Evolutionary conservation across 768 basidiomycete genomes (phyloP).

Genomic region (Mycena albidolilacea): DNA sequence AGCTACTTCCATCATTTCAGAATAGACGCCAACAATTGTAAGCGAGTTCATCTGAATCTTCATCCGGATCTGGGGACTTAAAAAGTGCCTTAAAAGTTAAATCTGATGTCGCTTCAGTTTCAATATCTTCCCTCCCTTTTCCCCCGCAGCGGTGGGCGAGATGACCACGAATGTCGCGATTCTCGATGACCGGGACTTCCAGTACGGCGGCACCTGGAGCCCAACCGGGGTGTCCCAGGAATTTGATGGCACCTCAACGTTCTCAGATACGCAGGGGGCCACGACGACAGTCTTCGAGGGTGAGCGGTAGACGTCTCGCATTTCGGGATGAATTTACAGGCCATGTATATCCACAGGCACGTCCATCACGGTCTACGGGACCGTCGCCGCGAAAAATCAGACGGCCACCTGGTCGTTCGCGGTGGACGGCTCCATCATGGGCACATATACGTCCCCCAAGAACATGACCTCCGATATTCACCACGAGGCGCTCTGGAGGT

Average conservation of each 20-base stretch:
- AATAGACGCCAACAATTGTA: too few relatives aligned
- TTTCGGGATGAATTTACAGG: background rate
- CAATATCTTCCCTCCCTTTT: background rate
- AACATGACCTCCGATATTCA: slow-evolving; percentile 4
- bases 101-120: too few relatives aligned
- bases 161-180: background rate
- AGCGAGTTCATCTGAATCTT: too few relatives aligned
- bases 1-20: too few relatives aligned
- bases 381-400: background rate
- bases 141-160: background rate
- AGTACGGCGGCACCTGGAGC: background rate
- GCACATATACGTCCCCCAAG: slow-evolving; percentile 1
- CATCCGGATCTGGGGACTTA: too few relatives aligned
- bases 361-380: slow-evolving; percentile 3
- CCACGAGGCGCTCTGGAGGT: slow-evolving; percentile 12
- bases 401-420: background rate
- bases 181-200: background rate
- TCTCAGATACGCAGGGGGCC: background rate
- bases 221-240: background rate
- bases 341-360: background rate
- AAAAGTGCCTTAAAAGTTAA: too few relatives aligned
- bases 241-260: background rate
- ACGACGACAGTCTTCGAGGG: background rate
- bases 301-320: background rate
- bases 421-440: background rate